Percentiles rank a stretch among this genome's conserved stretches.
These are phyloP conservation scores for Pseudopithomyces chartarum DNA, from an alignment of 2,329 filamentous ascomycete species.

Conservation along the genomic window DNA sequence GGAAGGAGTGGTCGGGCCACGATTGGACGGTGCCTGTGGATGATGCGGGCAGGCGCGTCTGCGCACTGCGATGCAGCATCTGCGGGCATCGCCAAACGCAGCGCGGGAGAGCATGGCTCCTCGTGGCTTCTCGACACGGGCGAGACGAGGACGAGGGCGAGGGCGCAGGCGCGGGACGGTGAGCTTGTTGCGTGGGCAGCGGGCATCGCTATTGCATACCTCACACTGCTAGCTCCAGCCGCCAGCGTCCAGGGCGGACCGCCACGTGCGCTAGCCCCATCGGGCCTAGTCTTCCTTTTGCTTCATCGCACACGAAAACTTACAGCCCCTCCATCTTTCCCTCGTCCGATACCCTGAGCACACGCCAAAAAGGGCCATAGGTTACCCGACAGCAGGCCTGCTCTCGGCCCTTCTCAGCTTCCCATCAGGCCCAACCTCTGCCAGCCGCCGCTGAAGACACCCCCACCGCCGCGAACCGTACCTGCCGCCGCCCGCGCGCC, in stretches of 20 bases:
- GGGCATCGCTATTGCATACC: too few species aligned
- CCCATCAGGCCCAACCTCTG: background rate
- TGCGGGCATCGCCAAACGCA: background rate
- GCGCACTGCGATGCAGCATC: background rate
- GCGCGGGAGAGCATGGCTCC: background rate
- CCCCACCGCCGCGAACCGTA: background rate
- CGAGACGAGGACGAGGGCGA: background rate
- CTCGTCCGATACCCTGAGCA: constrained; percentile 10
- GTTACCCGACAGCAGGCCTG: background rate
- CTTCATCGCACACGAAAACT: constrained; percentile 9
- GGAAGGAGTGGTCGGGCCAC: constrained; percentile 5
- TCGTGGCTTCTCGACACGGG: background rate
- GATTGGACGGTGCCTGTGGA: constrained; percentile 11
- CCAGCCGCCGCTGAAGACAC: constrained; percentile 7
- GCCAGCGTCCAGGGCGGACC: background rate
- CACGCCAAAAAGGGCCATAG: constrained; percentile 9
- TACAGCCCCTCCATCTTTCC: constrained; percentile 12
- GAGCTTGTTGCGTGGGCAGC: too few species aligned
- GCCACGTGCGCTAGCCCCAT: constrained; percentile 2
- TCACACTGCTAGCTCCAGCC: background rate
- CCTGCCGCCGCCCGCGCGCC: constrained; percentile 1
- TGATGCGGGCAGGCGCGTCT: background rate
- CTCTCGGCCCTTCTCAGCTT: constrained; percentile 3
- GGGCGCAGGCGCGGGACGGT: too few species aligned
- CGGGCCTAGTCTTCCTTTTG: background rate